Conservation (phyloP, 73 alveolate genomes). For the Blepharisma stoltei region DNA sequence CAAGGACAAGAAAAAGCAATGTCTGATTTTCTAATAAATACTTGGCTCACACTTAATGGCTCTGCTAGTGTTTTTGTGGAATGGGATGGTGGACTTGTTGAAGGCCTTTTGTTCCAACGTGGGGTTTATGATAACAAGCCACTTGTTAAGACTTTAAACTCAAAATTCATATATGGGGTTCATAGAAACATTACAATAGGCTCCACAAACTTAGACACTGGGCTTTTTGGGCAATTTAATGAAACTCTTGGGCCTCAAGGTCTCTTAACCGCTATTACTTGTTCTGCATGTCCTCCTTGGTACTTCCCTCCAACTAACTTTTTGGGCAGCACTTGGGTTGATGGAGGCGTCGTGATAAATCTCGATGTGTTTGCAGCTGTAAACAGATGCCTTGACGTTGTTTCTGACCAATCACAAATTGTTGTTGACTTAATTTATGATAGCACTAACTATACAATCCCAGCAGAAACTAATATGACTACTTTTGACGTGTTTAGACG, state of each 20-base stretch:
- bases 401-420: conserved; percentile 38
- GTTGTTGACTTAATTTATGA: conserved; percentile 51
- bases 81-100: conserved; percentile 45
- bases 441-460: neutral
- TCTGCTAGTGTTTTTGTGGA: conserved; percentile 23
- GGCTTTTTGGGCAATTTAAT: neutral
- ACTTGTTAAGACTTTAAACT: conserved; percentile 18
- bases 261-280: neutral
- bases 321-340: conserved; percentile 36
- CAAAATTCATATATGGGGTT: neutral
- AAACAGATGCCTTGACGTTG: conserved; percentile 37
- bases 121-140: conserved; percentile 49
- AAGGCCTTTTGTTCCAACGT: conserved; percentile 44
- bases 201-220: conserved; percentile 19
- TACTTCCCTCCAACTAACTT: conserved; percentile 31
- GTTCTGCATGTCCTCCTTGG: conserved; percentile 35
- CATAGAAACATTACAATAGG: conserved; percentile 23
- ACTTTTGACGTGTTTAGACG: conserved; percentile 47
- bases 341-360: conserved; percentile 55
- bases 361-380: conserved; percentile 48
- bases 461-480: conserved; percentile 33
- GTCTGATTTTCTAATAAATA: conserved; percentile 34
- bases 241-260: conserved; percentile 4
- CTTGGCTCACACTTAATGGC: conserved; percentile 37
- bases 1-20: conserved; percentile 45